Base-by-base conservation (phyloP, 139 green algal genomes). In the Eudorina sp. region DNA sequence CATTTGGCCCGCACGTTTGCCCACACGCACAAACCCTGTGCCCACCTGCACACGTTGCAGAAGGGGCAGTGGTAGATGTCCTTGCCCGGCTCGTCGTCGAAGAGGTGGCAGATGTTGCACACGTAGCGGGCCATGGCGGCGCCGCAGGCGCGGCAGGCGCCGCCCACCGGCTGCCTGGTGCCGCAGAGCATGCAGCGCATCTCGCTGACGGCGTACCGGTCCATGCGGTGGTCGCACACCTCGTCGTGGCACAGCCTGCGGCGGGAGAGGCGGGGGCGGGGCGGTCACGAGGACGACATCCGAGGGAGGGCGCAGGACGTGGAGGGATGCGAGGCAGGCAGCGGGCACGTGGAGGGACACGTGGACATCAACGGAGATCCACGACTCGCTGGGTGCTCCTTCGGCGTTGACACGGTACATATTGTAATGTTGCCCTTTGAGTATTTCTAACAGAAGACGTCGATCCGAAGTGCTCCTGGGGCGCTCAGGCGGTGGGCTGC, bases 1-100 rank as follows among this genome's bases (percentile, higher is more conserved):
- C n/a, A n/a, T n/a, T n/a, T n/a, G n/a, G n/a, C n/a, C n/a, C n/a
- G n/a, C n/a, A n/a, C n/a, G n/a, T n/a, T n/a, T n/a, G n/a, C n/a
- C n/a, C n/a, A n/a, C n/a, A n/a, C n/a, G n/a, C n/a, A n/a, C 58
- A 29, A 69, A 84, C 60, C 31, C 85, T 68, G 74, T 84, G 51
- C 51, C 51, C 69, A 64, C 92, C 83, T 89, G 92, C 97, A 99
- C 75, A 99, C 95, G 92, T 99, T 99, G 96, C 98, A 99, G 94
- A 99, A 99, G 58, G 97, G 98, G 94, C 98, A 99, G 95, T 99
- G 98, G 94, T 99, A 99, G 90, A 99, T 98, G 93, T 96, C 85
- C 21, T 92, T 83, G 4, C 82, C 91, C 0, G 90, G 90, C 72
- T 96, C 90, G 88, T 99, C 95, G 83, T 99, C 98, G 86, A 97